Conservation (phyloP, 345 rosid genomes). For the Camelina laxa region DNA sequence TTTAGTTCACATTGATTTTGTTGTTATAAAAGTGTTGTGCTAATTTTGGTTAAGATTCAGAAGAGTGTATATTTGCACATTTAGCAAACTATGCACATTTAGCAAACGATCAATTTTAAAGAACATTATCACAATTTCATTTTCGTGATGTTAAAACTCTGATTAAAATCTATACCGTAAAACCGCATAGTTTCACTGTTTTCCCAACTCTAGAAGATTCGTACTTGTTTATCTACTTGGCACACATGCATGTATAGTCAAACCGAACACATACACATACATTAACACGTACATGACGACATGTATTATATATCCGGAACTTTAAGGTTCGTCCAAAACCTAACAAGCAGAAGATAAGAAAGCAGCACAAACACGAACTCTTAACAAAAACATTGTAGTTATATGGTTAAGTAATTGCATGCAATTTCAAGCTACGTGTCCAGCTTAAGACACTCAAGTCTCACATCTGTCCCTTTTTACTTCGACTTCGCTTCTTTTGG, state of each 20-base stretch:
- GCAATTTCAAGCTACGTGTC: conserved; percentile 46
- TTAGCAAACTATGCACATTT: no score
- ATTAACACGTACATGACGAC: conserved; percentile 14
- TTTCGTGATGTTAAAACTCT: background rate
- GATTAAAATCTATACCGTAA: background rate
- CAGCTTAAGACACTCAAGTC: conserved; percentile 20
- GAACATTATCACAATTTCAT: background rate
- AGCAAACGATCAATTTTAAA: background rate
- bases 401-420: conserved; percentile 40
- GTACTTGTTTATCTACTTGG: conserved; percentile 32
- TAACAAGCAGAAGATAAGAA: conserved; percentile 31
- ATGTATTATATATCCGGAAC: conserved; percentile 11
- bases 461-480: conserved; percentile 44
- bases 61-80: no score
- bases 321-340: conserved; percentile 34
- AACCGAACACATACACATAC: conserved; percentile 7
- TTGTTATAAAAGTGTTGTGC: background rate
- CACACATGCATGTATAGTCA: conserved; percentile 38
- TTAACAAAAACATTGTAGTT: background rate
- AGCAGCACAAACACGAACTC: conserved; percentile 24
- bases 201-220: conserved; percentile 1
- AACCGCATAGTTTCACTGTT: background rate
- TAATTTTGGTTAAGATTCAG: no score
- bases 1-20: background rate
- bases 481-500: conserved; percentile 33